A percentile compares a stretch with the other conserved stretches of the same genome.
Conservation (phyloP, 345 rosid genomes). For the Heritiera fomes region DNA sequence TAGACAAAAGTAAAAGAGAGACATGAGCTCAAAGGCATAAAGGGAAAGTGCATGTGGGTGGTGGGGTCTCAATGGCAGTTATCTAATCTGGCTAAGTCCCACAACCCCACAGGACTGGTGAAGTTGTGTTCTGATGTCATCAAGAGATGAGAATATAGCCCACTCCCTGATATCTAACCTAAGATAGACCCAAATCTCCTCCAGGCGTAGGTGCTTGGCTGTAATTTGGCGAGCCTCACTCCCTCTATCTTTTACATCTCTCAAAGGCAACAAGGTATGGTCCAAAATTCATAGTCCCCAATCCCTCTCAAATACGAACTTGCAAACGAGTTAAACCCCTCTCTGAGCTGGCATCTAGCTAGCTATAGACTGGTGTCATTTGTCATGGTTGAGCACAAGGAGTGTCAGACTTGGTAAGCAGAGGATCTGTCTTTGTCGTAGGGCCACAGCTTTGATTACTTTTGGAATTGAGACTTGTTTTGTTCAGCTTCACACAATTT, state of each 20-base stretch:
- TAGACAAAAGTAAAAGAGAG: neutral
- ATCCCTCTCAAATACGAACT: neutral
- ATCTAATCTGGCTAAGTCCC: slow-evolving; percentile 17
- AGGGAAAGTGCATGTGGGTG: neutral
- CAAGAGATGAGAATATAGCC: neutral
- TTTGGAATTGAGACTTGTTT: neutral
- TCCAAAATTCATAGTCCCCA: neutral
- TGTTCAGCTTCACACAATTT: slow-evolving; percentile 1
- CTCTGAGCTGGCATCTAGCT: neutral
- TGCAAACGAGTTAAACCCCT: neutral
- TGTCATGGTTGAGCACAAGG: neutral
- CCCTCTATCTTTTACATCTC: neutral
- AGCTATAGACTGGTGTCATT: neutral
- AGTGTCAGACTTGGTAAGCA: neutral
- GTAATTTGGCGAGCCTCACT: slow-evolving; percentile 5
- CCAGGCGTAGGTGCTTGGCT: neutral
- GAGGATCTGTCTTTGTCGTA: neutral
- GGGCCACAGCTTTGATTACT: no score
- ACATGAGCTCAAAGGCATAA: neutral
- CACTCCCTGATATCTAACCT: slow-evolving; percentile 17
- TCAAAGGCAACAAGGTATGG: neutral
- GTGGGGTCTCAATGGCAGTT: slow-evolving; percentile 9
- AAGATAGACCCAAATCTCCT: neutral
- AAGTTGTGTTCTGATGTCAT: slow-evolving; percentile 8
- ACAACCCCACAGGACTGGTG: slow-evolving; percentile 14